Evolutionary conservation across 2,329 filamentous ascomycete genomes (phyloP), one percentile per base, ranked within the genome.

Genomic region (Drechslerella dactyloides): DNA sequence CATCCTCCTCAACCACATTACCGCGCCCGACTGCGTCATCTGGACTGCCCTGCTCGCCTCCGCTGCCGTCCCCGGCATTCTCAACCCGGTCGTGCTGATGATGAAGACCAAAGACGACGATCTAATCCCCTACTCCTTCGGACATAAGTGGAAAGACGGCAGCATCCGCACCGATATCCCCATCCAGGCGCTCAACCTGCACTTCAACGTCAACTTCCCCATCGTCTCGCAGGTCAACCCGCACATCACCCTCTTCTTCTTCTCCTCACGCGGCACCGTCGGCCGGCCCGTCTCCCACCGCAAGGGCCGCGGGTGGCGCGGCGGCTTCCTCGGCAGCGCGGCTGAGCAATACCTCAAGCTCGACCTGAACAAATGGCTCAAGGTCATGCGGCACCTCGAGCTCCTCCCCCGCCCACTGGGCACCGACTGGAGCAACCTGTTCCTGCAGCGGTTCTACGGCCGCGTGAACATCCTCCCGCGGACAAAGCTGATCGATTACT

Each of bases 81-180:
- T 97, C 37, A 97, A 97, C 77, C 94, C 94, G 0, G 90, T 96
- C 1, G 93, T 99, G 0, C 86, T 99, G 6, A 93, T 96, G 88
- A 87, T 87, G 83, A 96, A 96, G 81, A 90, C 85, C 59, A 83
- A 84, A 17, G 86, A 92, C 69, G 93, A 92, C 0, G 87, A 83
- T 1, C 83, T 99, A 2, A 86, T 87, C 0, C 94, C 94, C 0
- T 99, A 96, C 80, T 96, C 91, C 0, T 99, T 99, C 78, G 94
- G 94, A 0, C 93, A 97, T 82, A 97, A 97, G 81, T 99, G 94
- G 94, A 99, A 99, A 80, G 94, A 99, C 79, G 94, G 94, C 59
- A 94, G 90, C 75, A 82, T 99, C 61, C 86, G 94, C 40, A 99
- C 94, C 0, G 94, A 99, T 77, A 97, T 99, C 27, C 94, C 94